Percentiles rank a stretch among this genome's conserved stretches.
phyloP scores from a whole-genome alignment of 345 rosid genomes.

The Ceriops tagal region DNA sequence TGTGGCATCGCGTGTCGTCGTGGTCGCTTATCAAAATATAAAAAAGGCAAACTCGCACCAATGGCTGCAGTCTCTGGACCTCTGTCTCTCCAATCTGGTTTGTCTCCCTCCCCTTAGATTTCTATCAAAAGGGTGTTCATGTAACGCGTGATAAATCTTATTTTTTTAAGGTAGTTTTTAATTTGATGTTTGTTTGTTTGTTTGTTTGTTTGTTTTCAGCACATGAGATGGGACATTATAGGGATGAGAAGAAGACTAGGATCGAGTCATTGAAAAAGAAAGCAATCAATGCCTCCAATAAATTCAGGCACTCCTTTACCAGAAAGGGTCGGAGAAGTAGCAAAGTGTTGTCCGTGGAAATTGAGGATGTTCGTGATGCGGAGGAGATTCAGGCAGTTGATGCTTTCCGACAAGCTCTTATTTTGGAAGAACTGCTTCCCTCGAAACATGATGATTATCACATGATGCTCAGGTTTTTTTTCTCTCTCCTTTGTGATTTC shows the following conservation, averaged over 20 bases:
- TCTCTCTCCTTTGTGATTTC: conserved; percentile 2
- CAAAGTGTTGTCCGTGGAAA: conserved; percentile 58
- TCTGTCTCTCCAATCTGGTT: conserved; percentile 29
- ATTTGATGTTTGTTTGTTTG: conserved; percentile 1
- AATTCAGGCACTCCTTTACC: conserved; percentile 64
- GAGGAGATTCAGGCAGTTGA: conserved; percentile 78
- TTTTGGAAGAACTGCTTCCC: conserved; percentile 73
- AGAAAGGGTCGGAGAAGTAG: conserved; percentile 70
- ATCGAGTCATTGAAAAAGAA: conserved; percentile 68
- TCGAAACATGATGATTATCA: conserved; percentile 85
- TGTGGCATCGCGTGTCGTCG: conserved; percentile 16
- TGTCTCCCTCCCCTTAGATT: not conserved
- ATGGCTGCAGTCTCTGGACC: conserved; percentile 42
- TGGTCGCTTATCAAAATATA: not conserved
- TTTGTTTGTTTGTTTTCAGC: no score
- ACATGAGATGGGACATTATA: conserved; percentile 35
- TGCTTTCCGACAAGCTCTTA: conserved; percentile 72
- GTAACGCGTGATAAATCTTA: not conserved
- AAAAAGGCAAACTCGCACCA: not conserved
- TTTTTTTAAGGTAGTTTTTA: not conserved
- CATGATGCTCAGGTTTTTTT: conserved; percentile 69
- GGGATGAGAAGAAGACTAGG: conserved; percentile 50
- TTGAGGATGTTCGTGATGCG: conserved; percentile 68
- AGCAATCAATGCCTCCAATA: conserved; percentile 63
- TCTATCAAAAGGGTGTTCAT: no score